Base-by-base conservation (phyloP, 1,284 basidiomycete genomes). In the Hemileia vastatrix region DNA sequence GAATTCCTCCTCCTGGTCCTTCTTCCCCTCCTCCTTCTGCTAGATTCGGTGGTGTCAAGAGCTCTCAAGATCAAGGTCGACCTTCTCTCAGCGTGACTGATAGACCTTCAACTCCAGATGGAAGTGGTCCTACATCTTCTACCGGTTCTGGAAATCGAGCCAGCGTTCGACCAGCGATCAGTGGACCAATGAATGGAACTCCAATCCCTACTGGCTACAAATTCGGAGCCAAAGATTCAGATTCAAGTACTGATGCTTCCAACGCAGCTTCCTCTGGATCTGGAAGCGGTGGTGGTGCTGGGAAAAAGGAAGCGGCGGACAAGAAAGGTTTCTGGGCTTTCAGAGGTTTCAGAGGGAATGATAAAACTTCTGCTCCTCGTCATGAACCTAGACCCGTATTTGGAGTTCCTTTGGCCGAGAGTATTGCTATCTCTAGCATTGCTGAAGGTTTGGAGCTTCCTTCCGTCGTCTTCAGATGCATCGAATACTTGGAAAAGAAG, bases 261-360 rank as follows among this genome's bases (percentile, higher is more conserved):
- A 24, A 40, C 23, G 32, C 44, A 15, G 40, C 32, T 9, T 4
- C 5, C 3, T 31, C 44, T 23, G 19, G 23, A 11, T 27, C 24
- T 47, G 54, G 54, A 36, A 18, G 27, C 18, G 54, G 54, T 11
- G 8, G 6, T 9, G 54, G 32, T 15, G 32, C 45, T 18, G 54
- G 33, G 40, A 45, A 18, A 33, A 43, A 57, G 50, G 19, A 60
- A 59, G 5, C 6, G 31, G 6, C 48, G 40, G 70, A 71, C 57
- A 68, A 68, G 62, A 68, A 68, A 52, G 66, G 72, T 33, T 74
- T 74, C 67, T 74, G 72, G 72, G 67, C 71, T 24, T 70, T 74
- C 57, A 68, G 69, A 33, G 66, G 65, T 43, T 69, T 71, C 53
- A 65, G 69, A 27, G 19, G 47, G 3, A 24, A 48, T 45, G 19